phyloP scores from a whole-genome alignment of 192 early-diverging fungal species.

The Phlyctochytrium planicorne region DNA sequence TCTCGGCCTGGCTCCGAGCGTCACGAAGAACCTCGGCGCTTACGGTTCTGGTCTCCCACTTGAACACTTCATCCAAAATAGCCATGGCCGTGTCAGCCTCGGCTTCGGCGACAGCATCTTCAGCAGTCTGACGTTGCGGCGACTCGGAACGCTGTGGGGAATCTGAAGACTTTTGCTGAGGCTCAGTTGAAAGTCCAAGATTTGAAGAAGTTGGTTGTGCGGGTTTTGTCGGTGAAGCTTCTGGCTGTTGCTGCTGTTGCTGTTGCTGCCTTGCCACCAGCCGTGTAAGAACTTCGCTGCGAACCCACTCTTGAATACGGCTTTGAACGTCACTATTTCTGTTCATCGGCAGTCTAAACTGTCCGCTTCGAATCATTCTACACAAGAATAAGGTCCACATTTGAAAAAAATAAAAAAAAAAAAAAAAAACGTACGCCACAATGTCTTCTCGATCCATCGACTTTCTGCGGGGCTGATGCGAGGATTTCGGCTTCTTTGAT shows the following conservation, averaged over 20 bases:
- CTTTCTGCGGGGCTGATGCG: no score
- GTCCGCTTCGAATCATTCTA: background rate
- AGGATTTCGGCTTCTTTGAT: no score
- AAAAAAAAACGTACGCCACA: background rate
- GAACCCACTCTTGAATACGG: constrained; percentile 22
- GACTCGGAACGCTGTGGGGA: background rate
- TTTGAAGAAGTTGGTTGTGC: background rate
- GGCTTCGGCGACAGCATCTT: background rate
- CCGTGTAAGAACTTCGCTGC: constrained; percentile 16
- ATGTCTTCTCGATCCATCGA: background rate
- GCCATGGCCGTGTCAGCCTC: background rate
- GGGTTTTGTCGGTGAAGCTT: background rate
- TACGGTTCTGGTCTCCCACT: background rate
- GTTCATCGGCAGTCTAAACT: background rate
- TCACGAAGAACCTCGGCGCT: background rate
- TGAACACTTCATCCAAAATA: background rate
- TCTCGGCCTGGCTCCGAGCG: no score
- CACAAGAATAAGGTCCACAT: background rate
- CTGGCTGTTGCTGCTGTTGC: background rate
- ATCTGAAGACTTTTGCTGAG: background rate
- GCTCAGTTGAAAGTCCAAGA: background rate
- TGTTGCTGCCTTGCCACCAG: constrained; percentile 4
- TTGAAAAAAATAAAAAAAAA: background rate
- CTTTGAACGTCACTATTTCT: background rate
- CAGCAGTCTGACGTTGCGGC: background rate